Conservation (phyloP, 2,329 filamentous ascomycete genomes). For the Arthrinium puccinioides region DNA sequence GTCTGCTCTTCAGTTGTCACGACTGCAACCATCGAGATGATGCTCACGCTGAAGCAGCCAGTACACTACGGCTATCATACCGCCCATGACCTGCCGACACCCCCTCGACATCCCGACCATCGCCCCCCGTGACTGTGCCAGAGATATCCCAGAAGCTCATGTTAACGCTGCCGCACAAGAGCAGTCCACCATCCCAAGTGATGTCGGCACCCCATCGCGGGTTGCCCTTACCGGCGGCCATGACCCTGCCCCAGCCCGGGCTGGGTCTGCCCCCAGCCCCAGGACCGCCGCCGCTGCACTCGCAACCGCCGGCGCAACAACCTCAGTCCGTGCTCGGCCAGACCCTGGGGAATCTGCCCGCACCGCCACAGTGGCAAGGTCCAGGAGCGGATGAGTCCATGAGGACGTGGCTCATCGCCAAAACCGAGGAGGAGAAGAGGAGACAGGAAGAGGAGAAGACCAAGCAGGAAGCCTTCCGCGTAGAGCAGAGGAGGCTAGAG, state of each 20-base stretch:
- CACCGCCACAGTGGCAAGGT: slow-evolving; percentile 61
- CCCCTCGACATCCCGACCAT: slow-evolving; percentile 46
- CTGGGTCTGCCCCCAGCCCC: slow-evolving; percentile 20
- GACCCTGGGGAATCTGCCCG: slow-evolving; percentile 49
- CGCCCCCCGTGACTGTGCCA: slow-evolving; percentile 44
- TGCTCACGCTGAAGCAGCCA: slow-evolving; percentile 57
- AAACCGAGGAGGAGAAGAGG: slow-evolving; percentile 65
- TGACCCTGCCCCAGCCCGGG: slow-evolving; percentile 45
- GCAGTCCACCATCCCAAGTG: slow-evolving; percentile 43
- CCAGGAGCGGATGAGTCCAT: slow-evolving; percentile 63
- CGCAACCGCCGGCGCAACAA: slow-evolving; percentile 17
- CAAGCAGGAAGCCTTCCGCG: slow-evolving; percentile 54
- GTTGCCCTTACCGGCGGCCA: slow-evolving; percentile 60
- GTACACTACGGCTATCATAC: slow-evolving; percentile 51
- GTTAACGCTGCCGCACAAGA: slow-evolving; percentile 31
- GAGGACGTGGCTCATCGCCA: slow-evolving; percentile 64
- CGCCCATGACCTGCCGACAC: slow-evolving; percentile 56
- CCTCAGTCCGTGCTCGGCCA: slow-evolving; percentile 25
- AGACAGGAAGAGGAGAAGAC: slow-evolving; percentile 69
- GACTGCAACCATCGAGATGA: slow-evolving; percentile 29
- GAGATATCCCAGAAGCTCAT: slow-evolving; percentile 36
- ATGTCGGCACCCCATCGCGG: slow-evolving; percentile 67
- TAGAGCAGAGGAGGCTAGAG: slow-evolving; percentile 68
- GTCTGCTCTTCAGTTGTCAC: slow-evolving; percentile 16
- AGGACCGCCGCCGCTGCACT: slow-evolving; percentile 19